Percentiles rank a stretch among this genome's conserved stretches.
These are phyloP conservation scores for Petunia secreta DNA, from an alignment of 257 asterid genomes.

Conservation along the genomic window DNA sequence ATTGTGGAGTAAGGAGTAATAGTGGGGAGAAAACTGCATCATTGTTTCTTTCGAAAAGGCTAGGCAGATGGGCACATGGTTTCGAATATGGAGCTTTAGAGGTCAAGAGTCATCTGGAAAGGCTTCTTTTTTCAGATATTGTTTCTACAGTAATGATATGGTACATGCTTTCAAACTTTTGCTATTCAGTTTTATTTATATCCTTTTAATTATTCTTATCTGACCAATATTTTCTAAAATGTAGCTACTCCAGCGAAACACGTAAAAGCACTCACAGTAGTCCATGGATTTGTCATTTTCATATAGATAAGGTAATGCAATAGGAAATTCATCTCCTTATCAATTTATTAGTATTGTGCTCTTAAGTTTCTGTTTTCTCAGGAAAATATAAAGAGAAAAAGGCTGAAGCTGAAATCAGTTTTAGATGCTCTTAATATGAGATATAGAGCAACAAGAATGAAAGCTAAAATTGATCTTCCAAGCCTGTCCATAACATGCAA, in stretches of 20 bases:
- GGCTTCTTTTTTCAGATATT: slow-evolving; percentile 59
- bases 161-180: slow-evolving; percentile 36
- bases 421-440: slow-evolving; percentile 60
- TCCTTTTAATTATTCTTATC: slow-evolving; percentile 33
- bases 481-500: slow-evolving; percentile 51
- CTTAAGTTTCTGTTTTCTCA: slow-evolving; percentile 41
- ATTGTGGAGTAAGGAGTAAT: slow-evolving; percentile 76
- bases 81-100: slow-evolving; percentile 86
- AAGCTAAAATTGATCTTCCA: slow-evolving; percentile 56
- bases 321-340: slow-evolving; percentile 24
- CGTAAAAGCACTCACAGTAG: slow-evolving; percentile 37
- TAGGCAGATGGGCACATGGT: slow-evolving; percentile 65
- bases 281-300: slow-evolving; percentile 88
- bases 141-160: slow-evolving; percentile 71
- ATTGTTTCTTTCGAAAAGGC: slow-evolving; percentile 66
- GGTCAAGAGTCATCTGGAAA: slow-evolving; percentile 77
- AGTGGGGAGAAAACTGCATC: slow-evolving; percentile 73
- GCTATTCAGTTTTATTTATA: slow-evolving; percentile 8
- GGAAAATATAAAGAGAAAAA: slow-evolving; percentile 64
- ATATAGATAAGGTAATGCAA: slow-evolving; percentile 67
- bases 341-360: slow-evolving; percentile 24
- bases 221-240: slow-evolving; percentile 24
- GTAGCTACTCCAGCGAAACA: slow-evolving; percentile 53
- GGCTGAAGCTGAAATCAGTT: slow-evolving; percentile 57
- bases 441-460: slow-evolving; percentile 41